These are phyloP conservation scores for Cryptococcus sp. DNA, from an alignment of 1,284 basidiomycete genomes.

Conservation along the genomic window DNA sequence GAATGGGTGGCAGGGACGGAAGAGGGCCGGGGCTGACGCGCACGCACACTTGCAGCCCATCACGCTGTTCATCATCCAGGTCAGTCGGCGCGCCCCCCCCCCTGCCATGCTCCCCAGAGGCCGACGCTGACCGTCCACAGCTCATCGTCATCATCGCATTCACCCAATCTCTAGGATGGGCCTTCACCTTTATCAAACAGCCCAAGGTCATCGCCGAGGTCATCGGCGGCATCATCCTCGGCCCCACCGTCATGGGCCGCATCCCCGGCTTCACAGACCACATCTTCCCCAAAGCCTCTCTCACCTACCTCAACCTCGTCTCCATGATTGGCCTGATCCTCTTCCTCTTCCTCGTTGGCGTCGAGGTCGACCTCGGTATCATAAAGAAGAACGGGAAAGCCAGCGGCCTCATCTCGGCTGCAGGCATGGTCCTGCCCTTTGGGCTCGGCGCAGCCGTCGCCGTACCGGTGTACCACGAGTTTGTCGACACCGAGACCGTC, in stretches of 20 bases:
- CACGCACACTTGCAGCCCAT: constrained; percentile 57
- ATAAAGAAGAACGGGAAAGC: constrained; percentile 72
- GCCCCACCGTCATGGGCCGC: constrained; percentile 63
- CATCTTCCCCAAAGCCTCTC: constrained; percentile 71
- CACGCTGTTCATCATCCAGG: constrained; percentile 77
- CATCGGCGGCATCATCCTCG: constrained; percentile 75
- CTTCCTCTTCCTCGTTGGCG: constrained; percentile 86
- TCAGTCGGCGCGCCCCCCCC: background rate
- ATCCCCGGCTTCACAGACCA: constrained; percentile 77
- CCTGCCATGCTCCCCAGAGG: too few relatives aligned
- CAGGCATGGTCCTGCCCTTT: constrained; percentile 73
- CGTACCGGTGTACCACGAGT: constrained; percentile 71
- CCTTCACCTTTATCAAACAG: constrained; percentile 67
- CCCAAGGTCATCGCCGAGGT: constrained; percentile 86
- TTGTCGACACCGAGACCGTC: constrained; percentile 62
- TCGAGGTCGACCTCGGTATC: constrained; percentile 79
- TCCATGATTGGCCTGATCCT: constrained; percentile 92
- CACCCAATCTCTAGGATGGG: constrained; percentile 65
- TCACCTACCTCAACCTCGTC: constrained; percentile 76
- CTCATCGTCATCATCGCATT: constrained; percentile 65
- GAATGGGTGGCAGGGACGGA: background rate
- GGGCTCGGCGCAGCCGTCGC: constrained; percentile 79
- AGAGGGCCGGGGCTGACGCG: background rate
- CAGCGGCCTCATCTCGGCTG: constrained; percentile 58
- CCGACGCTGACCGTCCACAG: constrained; percentile 1